These are phyloP conservation scores for Xylariaceae sp. DNA, from an alignment of 2,329 filamentous ascomycete species.

Conservation along the genomic window DNA sequence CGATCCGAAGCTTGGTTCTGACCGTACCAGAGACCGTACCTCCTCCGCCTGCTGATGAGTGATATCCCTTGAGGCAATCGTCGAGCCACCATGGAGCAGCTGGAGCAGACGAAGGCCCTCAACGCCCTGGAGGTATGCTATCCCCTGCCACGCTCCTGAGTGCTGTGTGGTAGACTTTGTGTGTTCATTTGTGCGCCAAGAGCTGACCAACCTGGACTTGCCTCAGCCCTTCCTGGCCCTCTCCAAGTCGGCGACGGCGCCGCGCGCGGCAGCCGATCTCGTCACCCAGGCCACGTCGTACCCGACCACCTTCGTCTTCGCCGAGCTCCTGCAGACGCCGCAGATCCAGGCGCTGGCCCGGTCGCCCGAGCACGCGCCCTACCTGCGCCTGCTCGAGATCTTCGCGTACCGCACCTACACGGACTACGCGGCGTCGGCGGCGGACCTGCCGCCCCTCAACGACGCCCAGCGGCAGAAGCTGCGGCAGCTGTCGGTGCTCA, in stretches of 20 bases:
- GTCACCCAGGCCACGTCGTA: slow-evolving; percentile 83
- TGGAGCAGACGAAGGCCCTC: slow-evolving; percentile 67
- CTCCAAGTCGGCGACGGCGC: slow-evolving; percentile 75
- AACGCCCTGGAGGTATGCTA: slow-evolving; percentile 52
- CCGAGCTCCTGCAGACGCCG: slow-evolving; percentile 77
- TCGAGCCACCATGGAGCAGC: slow-evolving; percentile 33
- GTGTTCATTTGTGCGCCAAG: too few relatives aligned
- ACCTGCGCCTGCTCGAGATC: slow-evolving; percentile 71
- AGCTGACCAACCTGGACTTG: too few relatives aligned
- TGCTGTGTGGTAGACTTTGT: too few relatives aligned
- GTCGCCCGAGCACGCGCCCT: slow-evolving; percentile 48
- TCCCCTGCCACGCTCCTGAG: too few relatives aligned
- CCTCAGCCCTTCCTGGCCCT: slow-evolving; percentile 80
- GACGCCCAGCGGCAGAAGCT: slow-evolving; percentile 74
- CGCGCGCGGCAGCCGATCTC: slow-evolving; percentile 77
- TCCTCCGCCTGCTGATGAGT: slow-evolving; percentile 6
- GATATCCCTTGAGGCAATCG: too few relatives aligned
- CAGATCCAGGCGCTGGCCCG: slow-evolving; percentile 67
- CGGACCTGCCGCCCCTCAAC: slow-evolving; percentile 65
- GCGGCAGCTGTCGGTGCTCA: slow-evolving; percentile 80
- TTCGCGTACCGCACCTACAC: slow-evolving; percentile 90
- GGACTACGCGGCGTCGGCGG: slow-evolving; percentile 51
- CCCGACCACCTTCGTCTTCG: slow-evolving; percentile 85
- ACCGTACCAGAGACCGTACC: slow-evolving; percentile 4
- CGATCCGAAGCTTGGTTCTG: slow-evolving; percentile 9